These are phyloP conservation scores for Cercospora sp. DNA, from an alignment of 2,329 filamentous ascomycete species.

Conservation along the genomic window DNA sequence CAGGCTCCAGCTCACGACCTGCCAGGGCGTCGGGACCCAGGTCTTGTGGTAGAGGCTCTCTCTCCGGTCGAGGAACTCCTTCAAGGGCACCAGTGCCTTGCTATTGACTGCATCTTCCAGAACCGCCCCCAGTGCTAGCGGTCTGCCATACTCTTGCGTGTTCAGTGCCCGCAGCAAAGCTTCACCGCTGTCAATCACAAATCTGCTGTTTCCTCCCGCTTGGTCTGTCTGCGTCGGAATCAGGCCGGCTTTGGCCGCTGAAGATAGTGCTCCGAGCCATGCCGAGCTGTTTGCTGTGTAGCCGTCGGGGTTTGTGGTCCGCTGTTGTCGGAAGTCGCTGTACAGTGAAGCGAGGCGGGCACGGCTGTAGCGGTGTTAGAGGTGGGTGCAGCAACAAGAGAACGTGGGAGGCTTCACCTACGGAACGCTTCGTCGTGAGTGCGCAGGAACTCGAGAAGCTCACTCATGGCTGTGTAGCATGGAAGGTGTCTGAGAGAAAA, in stretches of 20 bases:
- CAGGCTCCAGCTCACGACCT: conserved; percentile 72
- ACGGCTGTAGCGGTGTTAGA: conserved; percentile 47
- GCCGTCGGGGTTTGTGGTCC: conserved; percentile 77
- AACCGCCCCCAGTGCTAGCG: conserved; percentile 76
- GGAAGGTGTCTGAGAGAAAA: background rate
- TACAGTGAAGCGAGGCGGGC: conserved; percentile 81
- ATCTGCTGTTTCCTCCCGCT: conserved; percentile 45
- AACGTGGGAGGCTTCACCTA: conserved; percentile 41
- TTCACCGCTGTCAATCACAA: conserved; percentile 57
- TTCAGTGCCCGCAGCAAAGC: conserved; percentile 70
- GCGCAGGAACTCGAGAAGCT: conserved; percentile 63
- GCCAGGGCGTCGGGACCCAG: conserved; percentile 69
- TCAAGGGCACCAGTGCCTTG: conserved; percentile 68
- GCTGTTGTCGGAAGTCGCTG: conserved; percentile 77
- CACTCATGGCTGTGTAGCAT: conserved; percentile 23
- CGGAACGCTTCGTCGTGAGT: conserved; percentile 52
- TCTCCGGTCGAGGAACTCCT: conserved; percentile 64
- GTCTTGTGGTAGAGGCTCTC: conserved; percentile 71
- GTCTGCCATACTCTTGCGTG: conserved; percentile 74
- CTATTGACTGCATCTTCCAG: conserved; percentile 71
- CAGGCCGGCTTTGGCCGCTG: conserved; percentile 65
- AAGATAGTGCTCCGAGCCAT: conserved; percentile 74
- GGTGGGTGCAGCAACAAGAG: conserved; percentile 2
- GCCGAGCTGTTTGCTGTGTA: conserved; percentile 77
- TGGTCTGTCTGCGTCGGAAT: conserved; percentile 45